phyloP scores from a whole-genome alignment of 169 alveolate species.

The Babesia bigemina region DNA sequence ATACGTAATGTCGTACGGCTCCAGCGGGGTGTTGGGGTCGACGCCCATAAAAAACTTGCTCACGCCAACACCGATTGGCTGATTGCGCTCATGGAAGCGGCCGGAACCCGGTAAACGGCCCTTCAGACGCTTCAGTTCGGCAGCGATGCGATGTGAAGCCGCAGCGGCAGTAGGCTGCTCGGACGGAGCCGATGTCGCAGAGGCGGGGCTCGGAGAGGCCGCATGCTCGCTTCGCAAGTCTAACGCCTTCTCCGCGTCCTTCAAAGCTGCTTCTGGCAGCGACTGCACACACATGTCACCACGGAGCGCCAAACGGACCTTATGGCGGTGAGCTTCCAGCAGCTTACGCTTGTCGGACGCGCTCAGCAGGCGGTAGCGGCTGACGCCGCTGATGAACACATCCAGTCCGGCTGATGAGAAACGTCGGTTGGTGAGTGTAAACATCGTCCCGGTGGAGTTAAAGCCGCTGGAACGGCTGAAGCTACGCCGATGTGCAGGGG shows the following conservation, averaged over 20 bases:
- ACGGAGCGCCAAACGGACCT: conserved; percentile 25
- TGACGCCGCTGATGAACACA: conserved; percentile 28
- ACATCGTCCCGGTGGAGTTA: not conserved
- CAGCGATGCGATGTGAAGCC: conserved; percentile 5
- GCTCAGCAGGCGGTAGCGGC: conserved; percentile 52
- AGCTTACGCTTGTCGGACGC: conserved; percentile 56
- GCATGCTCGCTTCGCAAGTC: conserved; percentile 2
- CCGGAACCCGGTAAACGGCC: not conserved
- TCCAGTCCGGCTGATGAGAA: conserved; percentile 46
- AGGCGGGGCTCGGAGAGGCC: not conserved
- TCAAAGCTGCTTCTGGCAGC: conserved; percentile 2
- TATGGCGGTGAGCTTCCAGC: conserved; percentile 46
- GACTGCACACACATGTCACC: not conserved
- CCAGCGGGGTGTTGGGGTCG: conserved; percentile 56
- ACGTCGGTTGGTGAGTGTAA: not conserved
- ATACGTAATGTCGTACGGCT: conserved; percentile 57
- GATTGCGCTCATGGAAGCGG: not conserved
- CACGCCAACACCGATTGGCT: conserved; percentile 22
- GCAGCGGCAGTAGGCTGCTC: not conserved
- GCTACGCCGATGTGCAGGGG: not conserved
- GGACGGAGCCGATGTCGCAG: not conserved
- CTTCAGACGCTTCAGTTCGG: conserved; percentile 29
- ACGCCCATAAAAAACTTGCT: conserved; percentile 57
- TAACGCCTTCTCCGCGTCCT: conserved; percentile 29
- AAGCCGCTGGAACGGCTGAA: not conserved